phyloP scores from a whole-genome alignment of 1,139 yeast species.

The Pichia sp. region DNA sequence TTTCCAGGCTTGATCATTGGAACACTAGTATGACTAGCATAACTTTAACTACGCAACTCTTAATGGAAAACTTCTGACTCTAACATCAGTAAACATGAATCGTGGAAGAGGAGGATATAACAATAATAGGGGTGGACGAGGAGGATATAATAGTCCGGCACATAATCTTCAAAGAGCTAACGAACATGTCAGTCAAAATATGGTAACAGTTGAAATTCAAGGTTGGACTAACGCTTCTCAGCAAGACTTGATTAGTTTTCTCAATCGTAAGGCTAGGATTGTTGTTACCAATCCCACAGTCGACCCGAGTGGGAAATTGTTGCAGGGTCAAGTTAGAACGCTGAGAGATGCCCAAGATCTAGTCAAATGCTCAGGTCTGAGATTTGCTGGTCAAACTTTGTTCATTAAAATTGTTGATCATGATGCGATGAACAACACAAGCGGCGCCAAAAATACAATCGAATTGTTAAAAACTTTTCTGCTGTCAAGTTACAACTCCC shows the following conservation, averaged over 20 bases:
- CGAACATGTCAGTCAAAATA: slow-evolving; percentile 36
- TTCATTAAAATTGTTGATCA: slow-evolving; percentile 45
- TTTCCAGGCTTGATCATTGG: too few relatives aligned
- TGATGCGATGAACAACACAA: slow-evolving; percentile 19
- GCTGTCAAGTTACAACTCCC: slow-evolving; percentile 61
- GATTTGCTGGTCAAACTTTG: slow-evolving; percentile 73
- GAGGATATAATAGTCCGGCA: slow-evolving; percentile 21
- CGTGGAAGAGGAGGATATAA: slow-evolving; percentile 43
- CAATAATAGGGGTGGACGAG: slow-evolving; percentile 16
- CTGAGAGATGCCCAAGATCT: slow-evolving; percentile 57
- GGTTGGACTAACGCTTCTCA: slow-evolving; percentile 82
- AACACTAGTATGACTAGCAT: too few relatives aligned
- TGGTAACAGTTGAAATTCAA: slow-evolving; percentile 54
- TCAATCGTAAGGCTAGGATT: slow-evolving; percentile 64
- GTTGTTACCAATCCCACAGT: slow-evolving; percentile 46
- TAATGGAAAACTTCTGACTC: neutral
- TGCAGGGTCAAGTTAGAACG: slow-evolving; percentile 51
- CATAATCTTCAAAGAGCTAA: slow-evolving; percentile 27
- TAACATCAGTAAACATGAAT: slow-evolving; percentile 28
- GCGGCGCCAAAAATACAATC: slow-evolving; percentile 44
- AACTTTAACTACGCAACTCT: too few relatives aligned
- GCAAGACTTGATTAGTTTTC: slow-evolving; percentile 64
- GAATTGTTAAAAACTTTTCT: slow-evolving; percentile 61
- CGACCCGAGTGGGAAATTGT: slow-evolving; percentile 42
- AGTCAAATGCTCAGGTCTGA: slow-evolving; percentile 64